Base-by-base conservation (phyloP, 805 yeast species). In the Hanseniaspora occidentalis region DNA sequence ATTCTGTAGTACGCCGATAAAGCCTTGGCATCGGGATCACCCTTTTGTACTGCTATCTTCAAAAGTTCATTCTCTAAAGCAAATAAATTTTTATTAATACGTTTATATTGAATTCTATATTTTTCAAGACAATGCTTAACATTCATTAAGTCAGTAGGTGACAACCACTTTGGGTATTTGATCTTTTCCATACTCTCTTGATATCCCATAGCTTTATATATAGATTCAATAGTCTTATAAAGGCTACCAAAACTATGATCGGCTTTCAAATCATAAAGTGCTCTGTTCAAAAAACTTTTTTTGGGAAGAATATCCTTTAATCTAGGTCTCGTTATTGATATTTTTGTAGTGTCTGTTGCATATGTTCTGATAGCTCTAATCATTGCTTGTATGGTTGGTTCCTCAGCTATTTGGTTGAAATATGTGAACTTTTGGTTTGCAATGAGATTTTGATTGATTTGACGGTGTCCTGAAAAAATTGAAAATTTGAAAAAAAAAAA, bases 41-140 rank as follows among this genome's bases (percentile, higher is more conserved):
- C 95, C 51, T 75, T 51, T 50, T 83, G 94, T 0, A 95, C 95
- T 11, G 95, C 84, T 39, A 70, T 70, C 44, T 85, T 94, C n/a
- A 86, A 70, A 17, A 88, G 57, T 46, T 74, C 77, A 46, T 77
- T 73, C 53, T 86, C 95, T 26, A 84, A 61, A 11, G 63, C 71
- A 4, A 80, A 62, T 17, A 80, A 60, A 45, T 75, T 62, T 39
- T 54, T 69, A 49, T 80, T 77, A 2, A 72, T 65, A 0, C 79
- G 65, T 43, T 78, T 77, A 1, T 88, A 74, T 25, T 71, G 67
- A 5, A 61, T 64, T 34, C 95, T 58, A 39, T 81, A 65, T 39
- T 72, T 74, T 36, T 74, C 77, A 21, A 86, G 60, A 0, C 82
- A 77, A 22, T 70, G 67, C 54, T 83, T 84, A 63, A 84, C 75